Percentiles rank a stretch among this genome's conserved stretches.
Evolutionary conservation across 441 rosid species (phyloP).

Genomic region (Mallotus repandus): DNA sequence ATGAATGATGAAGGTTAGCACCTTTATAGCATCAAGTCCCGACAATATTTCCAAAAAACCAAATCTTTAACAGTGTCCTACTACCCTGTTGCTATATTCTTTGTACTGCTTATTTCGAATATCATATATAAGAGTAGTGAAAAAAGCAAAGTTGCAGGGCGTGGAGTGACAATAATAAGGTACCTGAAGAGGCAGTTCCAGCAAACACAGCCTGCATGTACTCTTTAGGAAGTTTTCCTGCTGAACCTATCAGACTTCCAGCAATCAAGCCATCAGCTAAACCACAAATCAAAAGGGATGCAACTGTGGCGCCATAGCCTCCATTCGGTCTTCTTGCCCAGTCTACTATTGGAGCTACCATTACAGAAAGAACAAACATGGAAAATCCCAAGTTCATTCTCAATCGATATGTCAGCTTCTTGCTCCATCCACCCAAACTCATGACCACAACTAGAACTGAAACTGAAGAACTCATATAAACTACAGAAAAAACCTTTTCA

Average conservation of each 20-base stretch:
- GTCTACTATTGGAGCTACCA: conserved; percentile 66
- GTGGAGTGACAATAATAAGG: too few relatives aligned
- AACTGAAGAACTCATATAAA: conserved; percentile 79
- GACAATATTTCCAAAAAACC: too few relatives aligned
- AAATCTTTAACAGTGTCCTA: neutral
- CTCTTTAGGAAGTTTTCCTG: conserved; percentile 77
- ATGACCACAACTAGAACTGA: conserved; percentile 53
- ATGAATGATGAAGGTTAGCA: too few relatives aligned
- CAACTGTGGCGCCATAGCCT: conserved; percentile 48
- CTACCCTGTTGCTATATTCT: conserved; percentile 1
- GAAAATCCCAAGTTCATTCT: conserved; percentile 85
- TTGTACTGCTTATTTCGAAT: neutral
- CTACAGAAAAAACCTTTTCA: conserved; percentile 78
- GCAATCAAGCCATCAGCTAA: conserved; percentile 79
- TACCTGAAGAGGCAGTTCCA: conserved; percentile 95
- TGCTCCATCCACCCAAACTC: conserved; percentile 53
- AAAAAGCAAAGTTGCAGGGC: neutral
- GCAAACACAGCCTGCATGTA: conserved; percentile 97
- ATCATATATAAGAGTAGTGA: neutral
- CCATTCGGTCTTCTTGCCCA: conserved; percentile 40
- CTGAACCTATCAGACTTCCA: conserved; percentile 81
- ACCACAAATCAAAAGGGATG: conserved; percentile 67
- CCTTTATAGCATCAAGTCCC: too few relatives aligned
- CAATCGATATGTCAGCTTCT: conserved; percentile 48
- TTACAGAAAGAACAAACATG: conserved; percentile 61